Conservation (phyloP, 208 protist genomes). For the Tetramitus jugosus region DNA sequence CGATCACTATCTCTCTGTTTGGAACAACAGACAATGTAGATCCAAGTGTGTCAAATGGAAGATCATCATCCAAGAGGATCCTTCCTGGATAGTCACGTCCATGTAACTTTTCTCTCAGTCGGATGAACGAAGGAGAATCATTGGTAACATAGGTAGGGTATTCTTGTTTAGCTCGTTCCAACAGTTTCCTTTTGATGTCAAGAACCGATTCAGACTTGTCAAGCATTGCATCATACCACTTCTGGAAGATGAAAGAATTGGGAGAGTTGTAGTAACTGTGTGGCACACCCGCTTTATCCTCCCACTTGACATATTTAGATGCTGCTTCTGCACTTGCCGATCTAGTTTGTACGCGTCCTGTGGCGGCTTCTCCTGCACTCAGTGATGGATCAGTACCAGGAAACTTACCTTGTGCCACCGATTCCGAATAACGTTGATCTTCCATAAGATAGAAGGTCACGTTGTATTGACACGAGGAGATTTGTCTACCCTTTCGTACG, state of each 20-base stretch:
- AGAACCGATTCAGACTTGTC: not conserved
- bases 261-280: not conserved
- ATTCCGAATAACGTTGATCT: too few species aligned
- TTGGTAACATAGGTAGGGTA: not conserved
- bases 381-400: too few species aligned
- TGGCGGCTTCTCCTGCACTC: too few species aligned
- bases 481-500: not conserved
- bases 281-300: not conserved
- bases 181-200: not conserved
- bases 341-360: too few species aligned
- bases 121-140: not conserved
- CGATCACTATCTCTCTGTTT: conserved; percentile 2
- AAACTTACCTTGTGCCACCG: too few species aligned
- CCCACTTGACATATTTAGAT: too few species aligned
- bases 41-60: not conserved
- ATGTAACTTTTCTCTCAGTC: conserved; percentile 1
- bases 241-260: not conserved
- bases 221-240: not conserved
- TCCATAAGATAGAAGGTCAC: too few species aligned
- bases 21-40: not conserved
- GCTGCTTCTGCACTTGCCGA: too few species aligned
- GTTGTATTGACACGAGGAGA: too few species aligned
- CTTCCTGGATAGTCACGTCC: not conserved
- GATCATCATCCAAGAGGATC: conserved; percentile 5
- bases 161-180: not conserved